These are phyloP conservation scores for Puccinia brachypodii DNA, from an alignment of 1,284 basidiomycete species.

Conservation along the genomic window DNA sequence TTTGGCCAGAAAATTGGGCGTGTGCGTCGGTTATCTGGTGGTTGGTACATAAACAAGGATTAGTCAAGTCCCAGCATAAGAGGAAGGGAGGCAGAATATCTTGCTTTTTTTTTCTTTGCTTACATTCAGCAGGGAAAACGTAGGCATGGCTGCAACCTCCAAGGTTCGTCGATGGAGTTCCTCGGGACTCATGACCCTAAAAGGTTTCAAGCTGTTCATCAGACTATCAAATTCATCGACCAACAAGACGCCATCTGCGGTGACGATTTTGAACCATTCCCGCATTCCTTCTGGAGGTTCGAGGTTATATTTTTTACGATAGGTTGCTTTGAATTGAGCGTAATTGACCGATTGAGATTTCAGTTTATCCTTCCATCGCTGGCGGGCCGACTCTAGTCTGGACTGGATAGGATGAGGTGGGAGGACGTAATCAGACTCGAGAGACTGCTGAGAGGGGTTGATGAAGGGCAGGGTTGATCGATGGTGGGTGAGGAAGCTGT, in stretches of 20 bases:
- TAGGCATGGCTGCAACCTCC: constrained; percentile 43
- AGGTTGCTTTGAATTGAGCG: constrained; percentile 28
- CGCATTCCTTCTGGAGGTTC: constrained; percentile 44
- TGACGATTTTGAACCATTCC: constrained; percentile 42
- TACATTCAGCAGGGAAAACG: constrained; percentile 45
- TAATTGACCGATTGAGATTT: constrained; percentile 44
- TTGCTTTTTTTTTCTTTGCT: neutral
- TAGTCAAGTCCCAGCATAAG: neutral
- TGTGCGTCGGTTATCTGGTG: constrained; percentile 35
- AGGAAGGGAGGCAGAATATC: neutral
- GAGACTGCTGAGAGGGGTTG: constrained; percentile 2
- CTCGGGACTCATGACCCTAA: constrained; percentile 37
- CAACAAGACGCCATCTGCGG: constrained; percentile 34
- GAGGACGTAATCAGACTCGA: constrained; percentile 19
- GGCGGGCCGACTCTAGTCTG: constrained; percentile 20
- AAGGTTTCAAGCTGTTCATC: constrained; percentile 41
- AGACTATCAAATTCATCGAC: constrained; percentile 46
- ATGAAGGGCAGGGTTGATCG: constrained; percentile 16
- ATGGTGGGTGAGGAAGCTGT: constrained; percentile 30
- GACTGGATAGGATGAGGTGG: constrained; percentile 44
- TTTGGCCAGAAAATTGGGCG: constrained; percentile 39
- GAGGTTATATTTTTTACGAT: constrained; percentile 30
- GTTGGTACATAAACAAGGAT: neutral
- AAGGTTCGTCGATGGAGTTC: constrained; percentile 39
- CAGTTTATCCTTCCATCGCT: constrained; percentile 40